phyloP scores from a whole-genome alignment of 345 rosid genomes.

The Lepidium aucheri region DNA sequence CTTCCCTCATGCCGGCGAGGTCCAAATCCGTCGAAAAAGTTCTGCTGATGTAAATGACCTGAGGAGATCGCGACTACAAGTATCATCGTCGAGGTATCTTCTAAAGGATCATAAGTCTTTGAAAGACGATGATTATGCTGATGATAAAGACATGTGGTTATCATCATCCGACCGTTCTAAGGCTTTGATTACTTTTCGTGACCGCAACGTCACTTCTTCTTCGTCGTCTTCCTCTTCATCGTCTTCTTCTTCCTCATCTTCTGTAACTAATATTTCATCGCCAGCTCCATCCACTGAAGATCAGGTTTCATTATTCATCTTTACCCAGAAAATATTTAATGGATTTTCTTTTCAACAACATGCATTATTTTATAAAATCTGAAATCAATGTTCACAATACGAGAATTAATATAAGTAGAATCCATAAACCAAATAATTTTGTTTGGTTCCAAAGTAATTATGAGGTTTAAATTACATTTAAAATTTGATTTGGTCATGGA shows the following conservation, averaged over 20 bases:
- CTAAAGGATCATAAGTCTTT: slow-evolving; percentile 40
- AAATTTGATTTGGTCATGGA: background rate
- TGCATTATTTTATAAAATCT: background rate
- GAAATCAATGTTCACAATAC: too few relatives aligned
- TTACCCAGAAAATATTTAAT: background rate
- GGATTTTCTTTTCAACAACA: background rate
- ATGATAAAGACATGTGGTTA: slow-evolving; percentile 32
- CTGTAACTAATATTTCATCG: slow-evolving; percentile 31
- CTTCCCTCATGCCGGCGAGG: slow-evolving; percentile 8
- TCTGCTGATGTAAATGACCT: slow-evolving; percentile 42
- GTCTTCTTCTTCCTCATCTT: slow-evolving; percentile 4
- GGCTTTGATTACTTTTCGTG: slow-evolving; percentile 18
- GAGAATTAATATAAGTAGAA: background rate
- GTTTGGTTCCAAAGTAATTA: background rate
- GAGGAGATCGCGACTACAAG: slow-evolving; percentile 1
- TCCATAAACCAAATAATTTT: background rate
- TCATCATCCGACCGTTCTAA: slow-evolving; percentile 34
- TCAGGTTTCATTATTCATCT: slow-evolving; percentile 37
- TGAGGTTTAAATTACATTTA: background rate
- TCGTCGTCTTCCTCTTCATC: too few relatives aligned
- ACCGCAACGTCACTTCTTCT: slow-evolving; percentile 31
- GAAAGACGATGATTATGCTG: slow-evolving; percentile 21
- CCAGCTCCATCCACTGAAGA: slow-evolving; percentile 43
- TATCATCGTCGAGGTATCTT: slow-evolving; percentile 56
- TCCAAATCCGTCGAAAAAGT: slow-evolving; percentile 49